phyloP scores from a whole-genome alignment of 352 stramenopile genomes.

The Pilasporangium apinafurcum region DNA sequence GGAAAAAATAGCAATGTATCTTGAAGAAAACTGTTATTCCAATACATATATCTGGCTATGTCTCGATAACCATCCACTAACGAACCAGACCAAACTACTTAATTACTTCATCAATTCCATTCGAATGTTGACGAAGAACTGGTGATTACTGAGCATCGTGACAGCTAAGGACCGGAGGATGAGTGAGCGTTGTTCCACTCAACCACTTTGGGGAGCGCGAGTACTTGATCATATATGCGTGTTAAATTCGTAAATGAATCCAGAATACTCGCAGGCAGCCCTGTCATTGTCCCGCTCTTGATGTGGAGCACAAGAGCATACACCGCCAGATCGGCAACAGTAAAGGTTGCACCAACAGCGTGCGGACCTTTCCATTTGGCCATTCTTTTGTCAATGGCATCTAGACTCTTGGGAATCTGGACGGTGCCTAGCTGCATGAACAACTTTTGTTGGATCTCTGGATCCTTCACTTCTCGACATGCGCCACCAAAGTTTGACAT shows the following conservation, averaged over 20 bases:
- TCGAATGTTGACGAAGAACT: too few species aligned
- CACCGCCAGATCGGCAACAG: slow-evolving; percentile 35
- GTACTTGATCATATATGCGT: slow-evolving; percentile 17
- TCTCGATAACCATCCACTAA: too few species aligned
- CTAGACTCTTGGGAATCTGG: slow-evolving; percentile 22
- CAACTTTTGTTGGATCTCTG: not conserved
- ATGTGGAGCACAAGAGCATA: slow-evolving; percentile 18
- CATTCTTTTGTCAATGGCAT: slow-evolving; percentile 26
- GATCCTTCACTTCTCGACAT: slow-evolving; percentile 2
- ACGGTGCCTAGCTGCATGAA: slow-evolving; percentile 7
- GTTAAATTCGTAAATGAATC: slow-evolving; percentile 20
- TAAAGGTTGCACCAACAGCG: slow-evolving; percentile 16
- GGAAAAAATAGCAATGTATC: too few species aligned
- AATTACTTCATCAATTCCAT: too few species aligned
- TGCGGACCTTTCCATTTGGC: slow-evolving; percentile 13
- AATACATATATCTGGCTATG: too few species aligned
- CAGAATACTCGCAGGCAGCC: slow-evolving; percentile 12
- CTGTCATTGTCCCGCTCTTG: slow-evolving; percentile 14
- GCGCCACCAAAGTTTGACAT: slow-evolving; percentile 8
- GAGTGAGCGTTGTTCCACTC: slow-evolving; percentile 26
- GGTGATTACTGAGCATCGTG: too few species aligned
- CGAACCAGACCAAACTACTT: too few species aligned
- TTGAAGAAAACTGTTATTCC: too few species aligned
- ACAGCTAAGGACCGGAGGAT: too few species aligned
- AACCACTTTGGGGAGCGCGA: slow-evolving; percentile 21